A percentile compares a stretch with the other conserved stretches of the same genome.
Evolutionary conservation across 1,139 yeast species (phyloP).

Genomic region (Meyerozyma sp.): DNA sequence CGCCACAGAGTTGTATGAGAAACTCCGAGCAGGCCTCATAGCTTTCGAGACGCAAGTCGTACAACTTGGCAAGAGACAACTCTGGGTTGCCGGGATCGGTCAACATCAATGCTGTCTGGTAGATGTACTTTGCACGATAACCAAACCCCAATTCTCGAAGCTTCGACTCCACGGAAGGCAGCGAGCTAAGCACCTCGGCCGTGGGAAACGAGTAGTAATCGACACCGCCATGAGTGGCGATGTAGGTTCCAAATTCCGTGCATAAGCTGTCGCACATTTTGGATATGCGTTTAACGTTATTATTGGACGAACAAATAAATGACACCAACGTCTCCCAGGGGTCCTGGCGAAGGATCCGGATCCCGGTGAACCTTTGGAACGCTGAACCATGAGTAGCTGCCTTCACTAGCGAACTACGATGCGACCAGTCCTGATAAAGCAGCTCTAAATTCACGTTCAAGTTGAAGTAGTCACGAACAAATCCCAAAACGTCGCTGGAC

Average conservation of each 20-base stretch:
- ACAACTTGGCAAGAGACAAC: slow-evolving; percentile 25
- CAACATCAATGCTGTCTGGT: slow-evolving; percentile 55
- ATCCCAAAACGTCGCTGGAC: slow-evolving; percentile 29
- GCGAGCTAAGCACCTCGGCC: slow-evolving; percentile 42
- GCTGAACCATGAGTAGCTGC: slow-evolving; percentile 19
- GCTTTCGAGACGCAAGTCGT: slow-evolving; percentile 33
- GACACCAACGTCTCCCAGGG: slow-evolving; percentile 95
- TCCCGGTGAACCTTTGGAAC: slow-evolving; percentile 53
- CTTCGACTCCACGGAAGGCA: slow-evolving; percentile 33
- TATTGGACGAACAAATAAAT: slow-evolving; percentile 93
- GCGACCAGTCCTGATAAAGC: slow-evolving; percentile 60
- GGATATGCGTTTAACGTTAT: slow-evolving; percentile 88
- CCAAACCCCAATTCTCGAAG: slow-evolving; percentile 74
- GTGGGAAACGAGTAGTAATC: slow-evolving; percentile 72
- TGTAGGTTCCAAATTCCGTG: slow-evolving; percentile 58
- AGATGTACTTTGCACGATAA: slow-evolving; percentile 84
- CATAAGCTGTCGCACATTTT: slow-evolving; percentile 87
- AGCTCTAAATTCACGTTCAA: slow-evolving; percentile 48
- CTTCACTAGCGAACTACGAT: slow-evolving; percentile 45
- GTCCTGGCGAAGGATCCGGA: slow-evolving; percentile 81
- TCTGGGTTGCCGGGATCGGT: slow-evolving; percentile 33
- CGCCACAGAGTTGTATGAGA: slow-evolving; percentile 71
- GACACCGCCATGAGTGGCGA: slow-evolving; percentile 52
- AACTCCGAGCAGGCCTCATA: slow-evolving; percentile 61
- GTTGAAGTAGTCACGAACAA: slow-evolving; percentile 67